Percentiles rank a stretch among this genome's conserved stretches.
Conservation (phyloP, 108 stramenopile species). For the Skeletonema costatum region DNA sequence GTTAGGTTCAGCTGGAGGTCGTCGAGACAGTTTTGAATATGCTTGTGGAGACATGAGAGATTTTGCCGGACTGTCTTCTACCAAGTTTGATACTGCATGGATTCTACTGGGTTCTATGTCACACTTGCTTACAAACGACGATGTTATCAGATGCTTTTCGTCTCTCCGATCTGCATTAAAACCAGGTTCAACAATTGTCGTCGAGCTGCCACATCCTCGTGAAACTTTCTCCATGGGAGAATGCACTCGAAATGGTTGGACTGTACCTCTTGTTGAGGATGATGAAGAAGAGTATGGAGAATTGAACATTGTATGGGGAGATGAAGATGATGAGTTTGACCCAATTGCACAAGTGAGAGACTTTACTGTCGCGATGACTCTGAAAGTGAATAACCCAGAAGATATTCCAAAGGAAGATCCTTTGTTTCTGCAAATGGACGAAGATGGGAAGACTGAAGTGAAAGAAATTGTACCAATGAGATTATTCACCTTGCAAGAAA, state of each 20-base stretch:
- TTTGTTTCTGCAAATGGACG: constrained; percentile 10
- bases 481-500: constrained; percentile 85
- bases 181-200: constrained; percentile 62
- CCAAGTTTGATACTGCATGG: constrained; percentile 75
- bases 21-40: constrained; percentile 55
- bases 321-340: constrained; percentile 83
- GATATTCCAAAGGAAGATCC: constrained; percentile 33
- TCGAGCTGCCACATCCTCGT: constrained; percentile 85
- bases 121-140: constrained; percentile 77
- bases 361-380: constrained; percentile 73
- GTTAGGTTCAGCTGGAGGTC: constrained; percentile 40
- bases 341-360: constrained; percentile 77
- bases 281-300: constrained; percentile 64
- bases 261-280: constrained; percentile 67
- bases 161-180: constrained; percentile 43
- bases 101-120: constrained; percentile 78
- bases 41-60: constrained; percentile 68
- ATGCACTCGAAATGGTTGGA: constrained; percentile 80
- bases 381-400: constrained; percentile 38
- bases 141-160: constrained; percentile 68
- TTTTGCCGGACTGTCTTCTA: constrained; percentile 7
- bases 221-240: constrained; percentile 84
- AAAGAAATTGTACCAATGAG: constrained; percentile 79
- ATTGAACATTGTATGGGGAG: constrained; percentile 82
- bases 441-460: constrained; percentile 42